A percentile compares a stretch with the other conserved stretches of the same genome.
Evolutionary conservation across 352 stramenopile genomes (phyloP).

Genomic region (Globisporangium iwayamae): DNA sequence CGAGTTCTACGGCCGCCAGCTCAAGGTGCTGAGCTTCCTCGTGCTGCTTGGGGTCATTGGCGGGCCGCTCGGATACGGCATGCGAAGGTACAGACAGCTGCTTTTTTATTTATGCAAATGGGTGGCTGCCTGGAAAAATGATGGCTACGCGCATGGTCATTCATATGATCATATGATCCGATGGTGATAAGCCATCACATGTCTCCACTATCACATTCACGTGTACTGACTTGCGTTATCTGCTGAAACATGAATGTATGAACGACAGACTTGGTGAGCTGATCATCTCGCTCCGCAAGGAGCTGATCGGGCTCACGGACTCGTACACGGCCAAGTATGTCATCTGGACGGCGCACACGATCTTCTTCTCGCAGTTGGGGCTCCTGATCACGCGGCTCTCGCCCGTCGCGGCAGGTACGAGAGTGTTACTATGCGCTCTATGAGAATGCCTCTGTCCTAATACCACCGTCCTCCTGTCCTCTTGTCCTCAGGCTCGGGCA

Average conservation of each 20-base stretch:
- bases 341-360: conserved; percentile 65
- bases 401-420: conserved; percentile 51
- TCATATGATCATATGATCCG: neutral
- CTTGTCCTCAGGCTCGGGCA: conserved; percentile 42
- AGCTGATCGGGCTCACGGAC: conserved; percentile 35
- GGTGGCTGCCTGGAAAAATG: neutral
- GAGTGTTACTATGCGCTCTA: neutral
- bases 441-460: neutral
- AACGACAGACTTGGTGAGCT: conserved; percentile 20
- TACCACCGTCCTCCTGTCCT: neutral
- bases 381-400: conserved; percentile 70
- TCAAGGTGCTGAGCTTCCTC: conserved; percentile 74
- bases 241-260: neutral
- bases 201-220: neutral
- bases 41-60: conserved; percentile 78
- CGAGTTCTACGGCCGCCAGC: conserved; percentile 57
- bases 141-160: neutral
- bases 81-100: conserved; percentile 28
- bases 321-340: conserved; percentile 35
- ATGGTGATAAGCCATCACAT: neutral
- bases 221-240: conserved; percentile 5
- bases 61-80: conserved; percentile 70
- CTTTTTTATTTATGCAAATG: neutral
- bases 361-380: conserved; percentile 61
- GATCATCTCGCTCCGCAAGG: conserved; percentile 38